Evolutionary conservation across 2,329 filamentous ascomycete species (phyloP).

Genomic region (Talaromyces rugulosus): DNA sequence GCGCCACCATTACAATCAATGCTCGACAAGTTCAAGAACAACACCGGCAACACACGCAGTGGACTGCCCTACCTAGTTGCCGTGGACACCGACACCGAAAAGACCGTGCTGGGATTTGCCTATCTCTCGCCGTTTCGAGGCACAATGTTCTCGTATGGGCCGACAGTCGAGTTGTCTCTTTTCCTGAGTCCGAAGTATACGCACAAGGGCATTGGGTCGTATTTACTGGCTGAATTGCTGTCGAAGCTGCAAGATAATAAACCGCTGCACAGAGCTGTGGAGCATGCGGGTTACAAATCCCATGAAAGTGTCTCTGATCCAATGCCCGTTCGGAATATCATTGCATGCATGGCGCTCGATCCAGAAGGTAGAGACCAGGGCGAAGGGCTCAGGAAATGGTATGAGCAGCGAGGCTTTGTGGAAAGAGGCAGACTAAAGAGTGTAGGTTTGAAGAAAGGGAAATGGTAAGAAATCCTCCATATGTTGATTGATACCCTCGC

Average conservation of each 20-base stretch:
- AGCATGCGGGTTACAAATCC: constrained; percentile 16
- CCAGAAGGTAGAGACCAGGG: constrained; percentile 25
- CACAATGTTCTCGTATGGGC: constrained; percentile 32
- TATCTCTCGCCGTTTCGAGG: constrained; percentile 34
- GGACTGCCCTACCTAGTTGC: constrained; percentile 36
- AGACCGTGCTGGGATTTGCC: constrained; percentile 29
- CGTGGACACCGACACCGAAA: constrained; percentile 16
- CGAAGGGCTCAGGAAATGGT: constrained; percentile 34
- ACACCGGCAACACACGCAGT: constrained; percentile 16
- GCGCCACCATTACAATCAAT: constrained; percentile 26
- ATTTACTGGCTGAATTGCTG: constrained; percentile 22
- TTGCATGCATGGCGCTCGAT: constrained; percentile 39
- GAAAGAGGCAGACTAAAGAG: constrained; percentile 34
- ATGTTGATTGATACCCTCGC: background rate
- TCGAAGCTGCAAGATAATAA: constrained; percentile 20
- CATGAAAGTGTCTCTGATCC: constrained; percentile 7
- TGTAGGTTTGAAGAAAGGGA: constrained; percentile 35
- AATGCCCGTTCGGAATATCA: constrained; percentile 24
- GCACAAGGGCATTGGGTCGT: constrained; percentile 26
- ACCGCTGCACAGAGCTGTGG: constrained; percentile 18
- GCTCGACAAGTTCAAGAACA: constrained; percentile 22
- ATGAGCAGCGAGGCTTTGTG: constrained; percentile 35
- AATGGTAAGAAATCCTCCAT: constrained; percentile 24
- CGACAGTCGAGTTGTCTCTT: constrained; percentile 38
- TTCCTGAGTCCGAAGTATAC: constrained; percentile 35